Conservation (phyloP, 2,329 filamentous ascomycete species). For the Aspergillus thermomutatus region DNA sequence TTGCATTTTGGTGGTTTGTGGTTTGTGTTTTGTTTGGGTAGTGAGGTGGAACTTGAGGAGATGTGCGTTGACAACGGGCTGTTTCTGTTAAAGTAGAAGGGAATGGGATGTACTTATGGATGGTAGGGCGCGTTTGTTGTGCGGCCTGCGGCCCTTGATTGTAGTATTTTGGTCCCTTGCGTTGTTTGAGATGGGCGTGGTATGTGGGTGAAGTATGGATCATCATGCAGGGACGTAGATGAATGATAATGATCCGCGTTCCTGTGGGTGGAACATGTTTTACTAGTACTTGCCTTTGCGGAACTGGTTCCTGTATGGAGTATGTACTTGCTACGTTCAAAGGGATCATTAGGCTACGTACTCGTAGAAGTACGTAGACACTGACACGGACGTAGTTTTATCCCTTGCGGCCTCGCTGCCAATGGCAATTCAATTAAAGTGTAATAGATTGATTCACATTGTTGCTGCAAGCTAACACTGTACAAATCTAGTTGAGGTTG, state of each 20-base stretch:
- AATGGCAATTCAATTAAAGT: not conserved
- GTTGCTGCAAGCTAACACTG: not conserved
- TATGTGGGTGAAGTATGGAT: not conserved
- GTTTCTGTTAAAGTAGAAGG: not conserved
- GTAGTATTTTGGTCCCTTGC: not conserved
- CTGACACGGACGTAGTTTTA: not conserved
- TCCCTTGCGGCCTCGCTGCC: not conserved
- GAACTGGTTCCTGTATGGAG: too few relatives aligned
- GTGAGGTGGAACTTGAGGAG: not conserved
- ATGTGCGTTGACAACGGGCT: not conserved
- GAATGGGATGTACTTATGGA: not conserved
- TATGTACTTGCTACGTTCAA: too few relatives aligned
- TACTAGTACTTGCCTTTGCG: not conserved
- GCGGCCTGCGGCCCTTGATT: too few relatives aligned
- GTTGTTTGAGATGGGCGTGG: not conserved
- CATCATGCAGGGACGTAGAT: not conserved
- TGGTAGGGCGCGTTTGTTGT: not conserved
- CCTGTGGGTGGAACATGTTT: not conserved
- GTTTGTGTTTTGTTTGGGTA: not conserved
- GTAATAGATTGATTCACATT: not conserved
- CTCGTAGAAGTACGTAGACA: not conserved
- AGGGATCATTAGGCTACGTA: too few relatives aligned
- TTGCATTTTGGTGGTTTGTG: conserved; percentile 11
- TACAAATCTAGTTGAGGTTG: conserved; percentile 8
- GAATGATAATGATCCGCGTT: not conserved